These are phyloP conservation scores for Fusarium dimerum DNA, from an alignment of 2,329 filamentous ascomycete genomes.

Conservation along the genomic window DNA sequence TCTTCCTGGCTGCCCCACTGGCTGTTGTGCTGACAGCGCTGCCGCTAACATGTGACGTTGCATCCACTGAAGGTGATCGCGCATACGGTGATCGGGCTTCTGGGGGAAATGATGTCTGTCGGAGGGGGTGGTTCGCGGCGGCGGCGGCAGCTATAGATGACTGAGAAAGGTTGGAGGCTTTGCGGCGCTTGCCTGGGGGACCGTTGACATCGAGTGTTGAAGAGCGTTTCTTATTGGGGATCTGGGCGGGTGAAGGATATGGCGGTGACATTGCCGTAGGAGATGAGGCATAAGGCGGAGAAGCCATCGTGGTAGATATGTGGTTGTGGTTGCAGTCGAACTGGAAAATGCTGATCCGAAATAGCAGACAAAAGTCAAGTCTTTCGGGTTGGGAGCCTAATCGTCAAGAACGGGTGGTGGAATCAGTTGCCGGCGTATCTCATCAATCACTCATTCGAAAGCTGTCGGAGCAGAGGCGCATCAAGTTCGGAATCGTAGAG, in stretches of 20 bases:
- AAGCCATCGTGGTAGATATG: constrained; percentile 46
- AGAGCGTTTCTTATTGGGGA: constrained; percentile 60
- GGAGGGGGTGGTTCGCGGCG: constrained; percentile 64
- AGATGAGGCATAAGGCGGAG: constrained; percentile 53
- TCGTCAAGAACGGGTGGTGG: background rate
- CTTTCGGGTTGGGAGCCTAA: too few species aligned
- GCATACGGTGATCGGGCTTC: constrained; percentile 57
- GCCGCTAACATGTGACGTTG: constrained; percentile 60
- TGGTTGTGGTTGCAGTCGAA: constrained; percentile 1
- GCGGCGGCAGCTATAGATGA: constrained; percentile 44
- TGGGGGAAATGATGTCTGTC: constrained; percentile 80
- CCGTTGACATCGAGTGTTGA: constrained; percentile 56
- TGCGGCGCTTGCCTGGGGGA: constrained; percentile 65
- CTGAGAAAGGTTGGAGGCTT: constrained; percentile 64
- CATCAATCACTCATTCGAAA: background rate
- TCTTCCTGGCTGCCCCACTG: constrained; percentile 52
- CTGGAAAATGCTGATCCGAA: background rate
- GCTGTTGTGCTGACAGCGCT: constrained; percentile 53
- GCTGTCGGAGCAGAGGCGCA: background rate
- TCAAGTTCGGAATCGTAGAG: background rate
- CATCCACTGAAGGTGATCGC: constrained; percentile 67
- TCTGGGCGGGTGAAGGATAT: constrained; percentile 51
- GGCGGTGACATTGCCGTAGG: constrained; percentile 58
- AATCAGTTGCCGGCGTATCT: background rate
- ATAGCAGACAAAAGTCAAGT: background rate